phyloP scores from a whole-genome alignment of 805 yeast species.

The Wickerhamomyces queroliae region DNA sequence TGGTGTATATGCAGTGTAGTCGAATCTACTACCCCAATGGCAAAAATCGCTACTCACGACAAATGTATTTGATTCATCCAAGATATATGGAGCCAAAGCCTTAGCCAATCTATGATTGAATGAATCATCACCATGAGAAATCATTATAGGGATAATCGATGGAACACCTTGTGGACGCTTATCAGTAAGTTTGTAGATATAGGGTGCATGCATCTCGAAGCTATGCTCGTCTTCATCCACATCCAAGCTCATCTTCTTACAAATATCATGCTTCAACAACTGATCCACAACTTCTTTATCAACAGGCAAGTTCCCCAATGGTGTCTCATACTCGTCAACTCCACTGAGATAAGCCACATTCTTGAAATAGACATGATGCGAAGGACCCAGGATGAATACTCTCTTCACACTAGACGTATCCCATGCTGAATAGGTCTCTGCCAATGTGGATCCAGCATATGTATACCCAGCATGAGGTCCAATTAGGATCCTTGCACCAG shows the following conservation, averaged over 20 bases:
- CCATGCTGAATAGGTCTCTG: conserved; percentile 69
- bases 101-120: conserved; percentile 41
- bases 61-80: conserved; percentile 55
- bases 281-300: conserved; percentile 42
- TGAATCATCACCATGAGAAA: conserved; percentile 51
- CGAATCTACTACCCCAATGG: conserved; percentile 82
- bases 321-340: conserved; percentile 64
- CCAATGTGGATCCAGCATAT: conserved; percentile 74
- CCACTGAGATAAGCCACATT: conserved; percentile 49
- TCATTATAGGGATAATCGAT: conserved; percentile 70
- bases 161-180: conserved; percentile 29
- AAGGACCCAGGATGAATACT: conserved; percentile 84
- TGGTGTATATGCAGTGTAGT: conserved; percentile 45
- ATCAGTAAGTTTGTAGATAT: conserved; percentile 44
- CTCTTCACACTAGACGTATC: conserved; percentile 54
- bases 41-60: conserved; percentile 89
- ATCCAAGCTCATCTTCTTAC: conserved; percentile 48
- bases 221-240: conserved; percentile 86
- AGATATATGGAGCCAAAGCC: conserved; percentile 46
- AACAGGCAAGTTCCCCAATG: conserved; percentile 69
- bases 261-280: conserved; percentile 35
- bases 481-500: conserved; percentile 44
- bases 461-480: conserved; percentile 90
- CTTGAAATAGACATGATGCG: conserved; percentile 80
- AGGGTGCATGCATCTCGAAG: conserved; percentile 92